phyloP scores from a whole-genome alignment of 208 protist genomes.

The Trypanosoma theileri region DNA sequence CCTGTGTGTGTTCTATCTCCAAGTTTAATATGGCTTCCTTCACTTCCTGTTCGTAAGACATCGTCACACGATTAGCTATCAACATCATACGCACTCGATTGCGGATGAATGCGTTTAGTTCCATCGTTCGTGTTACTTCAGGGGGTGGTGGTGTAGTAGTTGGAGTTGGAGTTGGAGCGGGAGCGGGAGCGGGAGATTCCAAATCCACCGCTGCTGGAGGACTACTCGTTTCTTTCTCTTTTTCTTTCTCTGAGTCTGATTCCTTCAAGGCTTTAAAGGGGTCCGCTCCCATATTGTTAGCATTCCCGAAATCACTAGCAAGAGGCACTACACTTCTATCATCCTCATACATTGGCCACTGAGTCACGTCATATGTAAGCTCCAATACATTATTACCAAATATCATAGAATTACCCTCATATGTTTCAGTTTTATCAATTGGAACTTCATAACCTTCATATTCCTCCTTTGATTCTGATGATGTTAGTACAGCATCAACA shows the following conservation, averaged over 20 bases:
- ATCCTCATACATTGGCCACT: background rate
- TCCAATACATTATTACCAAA: constrained; percentile 21
- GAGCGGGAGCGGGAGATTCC: too few relatives aligned
- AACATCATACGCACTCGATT: constrained; percentile 43
- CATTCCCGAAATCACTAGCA: too few relatives aligned
- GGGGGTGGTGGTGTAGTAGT: background rate
- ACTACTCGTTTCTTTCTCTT: too few relatives aligned
- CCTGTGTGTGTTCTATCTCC: background rate
- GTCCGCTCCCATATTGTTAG: too few relatives aligned
- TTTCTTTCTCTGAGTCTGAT: too few relatives aligned
- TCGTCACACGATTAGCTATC: constrained; percentile 25
- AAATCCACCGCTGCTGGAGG: too few relatives aligned
- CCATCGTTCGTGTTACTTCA: background rate
- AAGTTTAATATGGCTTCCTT: background rate
- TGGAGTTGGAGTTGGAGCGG: too few relatives aligned
- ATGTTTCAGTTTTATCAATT: background rate
- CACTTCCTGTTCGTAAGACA: constrained; percentile 5
- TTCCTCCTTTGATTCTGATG: background rate
- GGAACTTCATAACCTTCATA: background rate
- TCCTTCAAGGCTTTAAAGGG: too few relatives aligned
- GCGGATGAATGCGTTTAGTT: constrained; percentile 30
- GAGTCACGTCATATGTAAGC: background rate
- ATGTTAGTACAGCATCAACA: too few relatives aligned
- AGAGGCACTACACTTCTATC: background rate
- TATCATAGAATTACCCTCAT: constrained; percentile 17